Evolutionary conservation across 2,329 filamentous ascomycete species (phyloP).

Genomic region (Colletotrichum viniferum): DNA sequence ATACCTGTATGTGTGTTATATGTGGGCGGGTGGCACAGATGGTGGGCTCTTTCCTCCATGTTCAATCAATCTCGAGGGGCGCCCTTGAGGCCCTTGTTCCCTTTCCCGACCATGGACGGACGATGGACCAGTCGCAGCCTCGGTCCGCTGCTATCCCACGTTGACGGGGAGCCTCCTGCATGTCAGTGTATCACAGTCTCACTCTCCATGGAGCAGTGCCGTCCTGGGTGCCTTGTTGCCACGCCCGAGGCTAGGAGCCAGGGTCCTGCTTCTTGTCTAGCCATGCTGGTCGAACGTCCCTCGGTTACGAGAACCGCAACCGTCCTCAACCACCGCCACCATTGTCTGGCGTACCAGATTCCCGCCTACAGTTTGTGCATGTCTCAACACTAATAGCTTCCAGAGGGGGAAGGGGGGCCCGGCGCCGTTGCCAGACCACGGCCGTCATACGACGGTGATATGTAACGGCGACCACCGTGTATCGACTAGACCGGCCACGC

Average conservation of each 20-base stretch:
- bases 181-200: slow-evolving; percentile 14
- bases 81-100: not conserved
- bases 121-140: not conserved
- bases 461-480: not conserved
- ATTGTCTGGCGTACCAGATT: not conserved
- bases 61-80: not conserved
- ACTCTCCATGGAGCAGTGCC: not conserved
- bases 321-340: not conserved
- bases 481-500: not conserved
- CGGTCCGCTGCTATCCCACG: slow-evolving; percentile 8
- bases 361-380: not conserved
- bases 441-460: not conserved
- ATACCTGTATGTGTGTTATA: not conserved
- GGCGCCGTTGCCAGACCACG: not conserved
- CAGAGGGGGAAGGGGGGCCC: not conserved
- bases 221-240: not conserved
- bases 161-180: slow-evolving; percentile 11
- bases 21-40: not conserved
- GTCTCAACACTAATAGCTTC: not conserved
- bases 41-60: not conserved
- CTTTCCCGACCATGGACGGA: slow-evolving; percentile 1
- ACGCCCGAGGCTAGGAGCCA: not conserved
- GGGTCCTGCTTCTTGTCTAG: not conserved
- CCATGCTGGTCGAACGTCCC: not conserved
- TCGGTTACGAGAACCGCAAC: not conserved